A percentile compares a stretch with the other conserved stretches of the same genome.
Conservation (phyloP, 2,329 filamentous ascomycete species). For the Allantophomopsis cytisporea region DNA sequence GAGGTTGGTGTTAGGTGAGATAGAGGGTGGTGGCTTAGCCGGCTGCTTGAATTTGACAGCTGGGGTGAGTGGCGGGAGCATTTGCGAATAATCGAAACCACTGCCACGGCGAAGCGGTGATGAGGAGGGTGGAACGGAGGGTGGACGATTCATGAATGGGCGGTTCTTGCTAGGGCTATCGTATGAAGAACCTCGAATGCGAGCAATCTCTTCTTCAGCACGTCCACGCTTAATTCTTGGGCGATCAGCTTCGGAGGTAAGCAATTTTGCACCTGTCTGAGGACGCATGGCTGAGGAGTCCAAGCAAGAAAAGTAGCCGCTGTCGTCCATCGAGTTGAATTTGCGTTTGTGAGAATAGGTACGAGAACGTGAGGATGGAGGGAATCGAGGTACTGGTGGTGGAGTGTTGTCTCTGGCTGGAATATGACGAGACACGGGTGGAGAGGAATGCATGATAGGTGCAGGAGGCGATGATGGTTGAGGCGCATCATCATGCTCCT, state of each 20-base stretch:
- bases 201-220: constrained; percentile 90
- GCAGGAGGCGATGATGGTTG: constrained; percentile 54
- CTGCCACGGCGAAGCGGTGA: constrained; percentile 45
- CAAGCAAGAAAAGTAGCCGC: constrained; percentile 91
- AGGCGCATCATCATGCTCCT: constrained; percentile 29
- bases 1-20: constrained; percentile 87
- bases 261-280: constrained; percentile 45
- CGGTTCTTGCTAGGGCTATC: constrained; percentile 74
- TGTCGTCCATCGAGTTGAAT: constrained; percentile 73
- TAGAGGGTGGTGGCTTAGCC: constrained; percentile 48
- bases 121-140: constrained; percentile 39
- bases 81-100: constrained; percentile 37
- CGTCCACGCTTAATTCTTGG: constrained; percentile 75
- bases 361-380: constrained; percentile 46
- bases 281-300: constrained; percentile 80
- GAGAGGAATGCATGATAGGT: constrained; percentile 74
- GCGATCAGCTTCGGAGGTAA: constrained; percentile 71
- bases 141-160: constrained; percentile 24
- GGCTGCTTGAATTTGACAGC: constrained; percentile 66
- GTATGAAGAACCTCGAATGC: constrained; percentile 82
- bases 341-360: constrained; percentile 59
- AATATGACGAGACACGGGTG: constrained; percentile 53
- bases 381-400: constrained; percentile 49
- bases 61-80: constrained; percentile 70
- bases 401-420: constrained; percentile 57